Conservation (phyloP, 2,329 filamentous ascomycete genomes). For the Dactylellina parvicollis region DNA sequence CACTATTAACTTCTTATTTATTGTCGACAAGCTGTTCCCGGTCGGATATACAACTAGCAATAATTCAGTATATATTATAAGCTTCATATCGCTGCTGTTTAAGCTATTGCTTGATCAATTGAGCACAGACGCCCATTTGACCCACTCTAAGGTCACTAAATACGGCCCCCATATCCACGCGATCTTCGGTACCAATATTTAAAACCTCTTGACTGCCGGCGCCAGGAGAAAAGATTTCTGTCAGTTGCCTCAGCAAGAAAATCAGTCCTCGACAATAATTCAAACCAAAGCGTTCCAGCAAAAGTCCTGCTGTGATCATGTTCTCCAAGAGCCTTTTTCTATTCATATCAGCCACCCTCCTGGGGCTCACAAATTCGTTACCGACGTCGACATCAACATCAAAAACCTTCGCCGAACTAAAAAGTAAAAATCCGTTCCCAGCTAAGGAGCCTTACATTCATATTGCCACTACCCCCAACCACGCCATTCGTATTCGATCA, state of each 20-base stretch:
- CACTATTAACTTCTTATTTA: neutral
- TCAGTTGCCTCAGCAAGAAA: neutral
- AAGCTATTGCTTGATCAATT: no score
- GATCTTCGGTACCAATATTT: conserved; percentile 18
- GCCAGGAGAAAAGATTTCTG: neutral
- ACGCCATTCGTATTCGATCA: neutral
- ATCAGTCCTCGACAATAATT: neutral
- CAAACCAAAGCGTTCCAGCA: neutral
- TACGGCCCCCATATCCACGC: neutral
- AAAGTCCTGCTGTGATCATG: conserved; percentile 3
- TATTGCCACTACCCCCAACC: neutral
- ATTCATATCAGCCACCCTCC: conserved; percentile 6
- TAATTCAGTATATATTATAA: neutral
- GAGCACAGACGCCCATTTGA: neutral
- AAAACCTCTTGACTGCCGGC: neutral
- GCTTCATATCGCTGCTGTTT: no score
- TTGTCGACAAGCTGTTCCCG: neutral
- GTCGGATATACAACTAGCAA: neutral
- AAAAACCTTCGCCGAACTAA: neutral
- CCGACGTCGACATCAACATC: neutral
- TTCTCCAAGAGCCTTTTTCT: conserved; percentile 27
- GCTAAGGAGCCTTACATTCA: conserved; percentile 29
- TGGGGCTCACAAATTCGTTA: conserved; percentile 7
- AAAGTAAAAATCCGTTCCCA: conserved; percentile 19
- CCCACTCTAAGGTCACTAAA: neutral